phyloP scores from a whole-genome alignment of 306 rosid species.

The Castanea mollissima region DNA sequence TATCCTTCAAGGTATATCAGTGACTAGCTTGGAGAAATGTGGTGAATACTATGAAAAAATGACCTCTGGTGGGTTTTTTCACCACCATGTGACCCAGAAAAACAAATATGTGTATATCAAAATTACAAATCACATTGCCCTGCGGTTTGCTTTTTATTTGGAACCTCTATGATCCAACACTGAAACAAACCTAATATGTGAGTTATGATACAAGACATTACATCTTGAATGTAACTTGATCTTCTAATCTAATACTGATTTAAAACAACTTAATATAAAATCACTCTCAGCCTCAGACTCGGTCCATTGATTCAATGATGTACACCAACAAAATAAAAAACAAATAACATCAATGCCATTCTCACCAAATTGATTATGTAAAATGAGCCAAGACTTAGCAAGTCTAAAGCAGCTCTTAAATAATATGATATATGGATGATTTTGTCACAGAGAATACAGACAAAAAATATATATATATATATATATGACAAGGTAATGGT shows the following conservation, averaged over 20 bases:
- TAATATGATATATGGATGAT: constrained; percentile 42
- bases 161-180: too few species aligned
- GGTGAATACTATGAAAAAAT: too few species aligned
- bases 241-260: background rate
- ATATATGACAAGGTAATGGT: constrained; percentile 37
- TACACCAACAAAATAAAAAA: background rate
- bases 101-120: too few species aligned
- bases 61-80: too few species aligned
- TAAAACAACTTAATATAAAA: background rate
- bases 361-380: constrained; percentile 4
- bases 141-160: too few species aligned
- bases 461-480: constrained; percentile 11
- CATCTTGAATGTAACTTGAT: too few species aligned
- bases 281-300: background rate
- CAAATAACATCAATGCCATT: background rate
- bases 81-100: too few species aligned
- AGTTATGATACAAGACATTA: too few species aligned
- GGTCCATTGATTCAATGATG: background rate
- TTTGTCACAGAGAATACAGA: constrained; percentile 40
- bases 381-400: constrained; percentile 18
- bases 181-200: too few species aligned
- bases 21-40: too few species aligned
- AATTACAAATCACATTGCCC: too few species aligned
- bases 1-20: too few species aligned
- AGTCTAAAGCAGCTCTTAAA: constrained; percentile 35